Evolutionary conservation across 73 alveolate genomes (phyloP).

Genomic region (Paramecium sexaurelia): DNA sequence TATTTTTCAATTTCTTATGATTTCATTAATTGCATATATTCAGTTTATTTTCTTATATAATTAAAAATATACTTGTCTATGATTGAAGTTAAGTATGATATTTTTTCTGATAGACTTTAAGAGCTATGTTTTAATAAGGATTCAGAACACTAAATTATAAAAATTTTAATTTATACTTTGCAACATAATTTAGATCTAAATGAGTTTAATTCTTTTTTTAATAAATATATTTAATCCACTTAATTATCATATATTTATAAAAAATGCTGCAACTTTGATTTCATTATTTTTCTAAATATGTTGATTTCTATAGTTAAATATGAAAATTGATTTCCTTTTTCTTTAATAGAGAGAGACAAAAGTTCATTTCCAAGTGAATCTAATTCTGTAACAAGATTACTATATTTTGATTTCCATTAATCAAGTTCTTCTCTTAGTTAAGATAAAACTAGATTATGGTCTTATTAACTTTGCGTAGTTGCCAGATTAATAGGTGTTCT

Average conservation of each 20-base stretch:
- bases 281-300: neutral
- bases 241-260: neutral
- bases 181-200: neutral
- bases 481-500: neutral
- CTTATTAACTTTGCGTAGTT: neutral
- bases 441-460: neutral
- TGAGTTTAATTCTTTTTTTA: neutral
- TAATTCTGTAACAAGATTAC: neutral
- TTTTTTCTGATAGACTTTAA: neutral
- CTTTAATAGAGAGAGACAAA: neutral
- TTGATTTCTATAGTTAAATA: neutral
- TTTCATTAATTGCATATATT: neutral
- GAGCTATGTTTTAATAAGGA: neutral
- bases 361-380: neutral
- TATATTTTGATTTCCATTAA: neutral
- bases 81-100: neutral
- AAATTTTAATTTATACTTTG: neutral
- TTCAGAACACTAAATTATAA: neutral
- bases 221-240: neutral
- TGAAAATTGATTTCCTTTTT: neutral
- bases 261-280: neutral
- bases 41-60: neutral
- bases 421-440: neutral
- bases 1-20: neutral
- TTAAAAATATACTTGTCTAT: neutral